Evolutionary conservation across 805 yeast genomes (phyloP), one percentile per base, ranked within the genome.

Genomic region (Starmerella tilneyi): DNA sequence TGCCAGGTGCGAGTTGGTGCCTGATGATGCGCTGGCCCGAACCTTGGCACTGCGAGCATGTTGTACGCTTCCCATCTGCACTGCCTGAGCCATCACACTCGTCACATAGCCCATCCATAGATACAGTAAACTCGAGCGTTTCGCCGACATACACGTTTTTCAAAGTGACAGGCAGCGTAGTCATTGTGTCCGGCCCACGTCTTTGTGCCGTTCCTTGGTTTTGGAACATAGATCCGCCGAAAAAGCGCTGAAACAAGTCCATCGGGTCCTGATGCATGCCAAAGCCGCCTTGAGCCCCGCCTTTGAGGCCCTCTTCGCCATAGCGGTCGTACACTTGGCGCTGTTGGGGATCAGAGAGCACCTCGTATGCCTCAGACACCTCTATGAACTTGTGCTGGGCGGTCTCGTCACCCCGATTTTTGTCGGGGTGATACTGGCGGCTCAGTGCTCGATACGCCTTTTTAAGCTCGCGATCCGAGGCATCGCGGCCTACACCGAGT

Each of bases 391-490:
- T 79, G 41, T 81, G 79, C 53, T 84, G 86, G 1, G 96, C 94
- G 6, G 31, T 28, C 23, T 74, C 81, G 55, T 80, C 75, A 6
- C 80, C 81, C 2, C 61, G 57, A 45, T 89, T 92, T 66, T 89
- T 89, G 64, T 89, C 98, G 2, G 98, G 98, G 59, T 89, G 98
- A 63, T 75, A 85, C 59, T 83, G 83, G 61, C 84, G 81, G 53
- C 88, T 79, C 52, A 89, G 65, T 45, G 76, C 73, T 53, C 94
- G 69, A 61, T 88, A 88, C 0, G 96, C 95, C 43, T 78, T 74
- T 60, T 84, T 85, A 64, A 88, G 84, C 45, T 85, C 86, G 54
- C 74, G 78, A 20, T 84, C 95, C 42, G 72, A 71, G 0, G 96
- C 94, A 53, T 71, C 68, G 49, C 70, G 74, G 9, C 70, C 57